Percentiles rank a stretch among this genome's conserved stretches.
These are phyloP conservation scores for Gossypium ekmanianum DNA, from an alignment of 345 rosid species.

Conservation along the genomic window DNA sequence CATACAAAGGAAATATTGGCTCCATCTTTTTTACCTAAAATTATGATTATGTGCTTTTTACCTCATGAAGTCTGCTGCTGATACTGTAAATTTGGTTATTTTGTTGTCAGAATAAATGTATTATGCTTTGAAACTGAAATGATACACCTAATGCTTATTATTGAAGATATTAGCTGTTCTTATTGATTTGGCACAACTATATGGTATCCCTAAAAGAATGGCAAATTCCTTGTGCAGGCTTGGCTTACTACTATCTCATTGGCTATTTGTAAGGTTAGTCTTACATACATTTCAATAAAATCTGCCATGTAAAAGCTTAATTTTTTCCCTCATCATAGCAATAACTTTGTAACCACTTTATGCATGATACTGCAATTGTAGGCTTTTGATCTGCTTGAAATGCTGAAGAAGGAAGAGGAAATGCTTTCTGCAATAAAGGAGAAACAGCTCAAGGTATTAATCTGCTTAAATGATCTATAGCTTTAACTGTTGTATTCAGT, in stretches of 20 bases:
- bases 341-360: conserved; percentile 10
- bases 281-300: conserved; percentile 5
- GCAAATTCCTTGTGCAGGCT: conserved; percentile 52
- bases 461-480: not conserved
- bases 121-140: not conserved
- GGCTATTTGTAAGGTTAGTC: conserved; percentile 78
- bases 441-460: conserved; percentile 55
- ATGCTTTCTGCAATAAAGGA: conserved; percentile 85
- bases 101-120: not conserved
- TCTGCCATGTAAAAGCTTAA: conserved; percentile 2
- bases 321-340: not conserved
- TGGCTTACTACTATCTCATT: conserved; percentile 74
- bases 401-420: conserved; percentile 82
- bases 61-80: not conserved
- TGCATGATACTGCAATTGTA: conserved; percentile 26
- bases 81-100: not conserved
- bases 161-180: not conserved
- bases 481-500: not conserved
- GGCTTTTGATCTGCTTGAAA: conserved; percentile 83
- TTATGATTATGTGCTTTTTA: not conserved
- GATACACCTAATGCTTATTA: not conserved
- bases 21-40: not conserved
- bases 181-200: not conserved
- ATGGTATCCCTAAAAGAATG: not conserved
- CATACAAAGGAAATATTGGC: not conserved